A percentile compares a stretch with the other conserved stretches of the same genome.
These are phyloP conservation scores for Pichia sp. DNA, from an alignment of 1,139 yeast species.

Conservation along the genomic window DNA sequence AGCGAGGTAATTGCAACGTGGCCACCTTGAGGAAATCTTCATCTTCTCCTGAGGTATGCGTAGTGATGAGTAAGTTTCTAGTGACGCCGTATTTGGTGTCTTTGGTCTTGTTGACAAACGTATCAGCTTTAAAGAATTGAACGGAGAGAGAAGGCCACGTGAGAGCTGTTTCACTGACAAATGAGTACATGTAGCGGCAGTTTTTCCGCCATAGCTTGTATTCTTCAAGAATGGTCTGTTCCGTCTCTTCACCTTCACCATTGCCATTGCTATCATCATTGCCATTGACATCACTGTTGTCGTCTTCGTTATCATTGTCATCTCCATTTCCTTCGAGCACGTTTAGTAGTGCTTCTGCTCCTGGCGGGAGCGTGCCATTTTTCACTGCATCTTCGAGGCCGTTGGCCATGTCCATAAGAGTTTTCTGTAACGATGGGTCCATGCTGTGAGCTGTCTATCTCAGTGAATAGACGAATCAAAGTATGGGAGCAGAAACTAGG, in stretches of 20 bases:
- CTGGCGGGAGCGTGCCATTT: constrained; percentile 1
- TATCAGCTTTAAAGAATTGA: constrained; percentile 60
- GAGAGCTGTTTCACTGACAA: constrained; percentile 69
- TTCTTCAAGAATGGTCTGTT: constrained; percentile 53
- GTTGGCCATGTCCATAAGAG: background rate
- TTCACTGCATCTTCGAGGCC: constrained; percentile 1
- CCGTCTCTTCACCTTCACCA: constrained; percentile 23
- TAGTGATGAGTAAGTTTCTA: constrained; percentile 57
- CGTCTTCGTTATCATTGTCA: background rate
- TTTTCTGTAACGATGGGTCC: too few species aligned
- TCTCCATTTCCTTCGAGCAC: too few species aligned
- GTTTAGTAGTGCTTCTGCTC: background rate
- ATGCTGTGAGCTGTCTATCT: too few species aligned
- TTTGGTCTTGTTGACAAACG: constrained; percentile 21
- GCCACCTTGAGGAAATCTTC: constrained; percentile 74
- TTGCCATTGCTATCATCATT: constrained; percentile 1
- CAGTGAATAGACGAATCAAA: too few species aligned
- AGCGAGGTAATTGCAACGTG: constrained; percentile 57
- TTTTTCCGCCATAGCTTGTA: constrained; percentile 75
- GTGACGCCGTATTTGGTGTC: constrained; percentile 19
- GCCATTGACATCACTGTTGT: background rate
- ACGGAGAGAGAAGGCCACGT: constrained; percentile 78
- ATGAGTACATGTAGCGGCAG: constrained; percentile 73
- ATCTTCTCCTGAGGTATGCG: constrained; percentile 81
- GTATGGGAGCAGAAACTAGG: too few species aligned